Conservation (phyloP, 257 asterid species). For the Forsythia suspensa region DNA sequence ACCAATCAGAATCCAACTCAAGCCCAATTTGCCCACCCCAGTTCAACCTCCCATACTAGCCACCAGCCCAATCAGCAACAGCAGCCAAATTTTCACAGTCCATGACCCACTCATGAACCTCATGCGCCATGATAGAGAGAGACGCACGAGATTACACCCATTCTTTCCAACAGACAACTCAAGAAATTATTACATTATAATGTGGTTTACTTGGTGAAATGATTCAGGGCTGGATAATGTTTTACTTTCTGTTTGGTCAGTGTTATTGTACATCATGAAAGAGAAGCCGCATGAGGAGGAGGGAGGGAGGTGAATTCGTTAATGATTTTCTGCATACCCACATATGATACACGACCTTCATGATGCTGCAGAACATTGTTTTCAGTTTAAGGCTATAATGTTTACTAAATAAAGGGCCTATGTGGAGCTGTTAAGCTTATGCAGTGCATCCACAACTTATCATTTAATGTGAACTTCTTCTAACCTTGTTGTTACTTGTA, state of each 20-base stretch:
- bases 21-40: background rate
- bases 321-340: background rate
- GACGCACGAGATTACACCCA: background rate
- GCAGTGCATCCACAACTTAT: background rate
- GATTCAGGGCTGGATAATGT: background rate
- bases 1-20: background rate
- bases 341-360: background rate
- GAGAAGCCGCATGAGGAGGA: background rate
- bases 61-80: background rate
- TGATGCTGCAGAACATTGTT: background rate
- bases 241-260: background rate
- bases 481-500: background rate
- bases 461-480: background rate
- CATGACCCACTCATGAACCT: background rate
- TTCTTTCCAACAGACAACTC: background rate
- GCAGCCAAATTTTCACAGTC: no score
- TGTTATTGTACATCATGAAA: background rate
- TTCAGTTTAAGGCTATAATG: background rate
- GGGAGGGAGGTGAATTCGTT: background rate
- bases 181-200: no score
- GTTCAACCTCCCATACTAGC: background rate
- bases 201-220: background rate
- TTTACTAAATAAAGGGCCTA: background rate
- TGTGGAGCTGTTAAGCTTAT: background rate
- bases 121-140: background rate